Base-by-base conservation (phyloP, 2,329 filamentous ascomycete species). In the Lasiodiplodia gonubiensis region DNA sequence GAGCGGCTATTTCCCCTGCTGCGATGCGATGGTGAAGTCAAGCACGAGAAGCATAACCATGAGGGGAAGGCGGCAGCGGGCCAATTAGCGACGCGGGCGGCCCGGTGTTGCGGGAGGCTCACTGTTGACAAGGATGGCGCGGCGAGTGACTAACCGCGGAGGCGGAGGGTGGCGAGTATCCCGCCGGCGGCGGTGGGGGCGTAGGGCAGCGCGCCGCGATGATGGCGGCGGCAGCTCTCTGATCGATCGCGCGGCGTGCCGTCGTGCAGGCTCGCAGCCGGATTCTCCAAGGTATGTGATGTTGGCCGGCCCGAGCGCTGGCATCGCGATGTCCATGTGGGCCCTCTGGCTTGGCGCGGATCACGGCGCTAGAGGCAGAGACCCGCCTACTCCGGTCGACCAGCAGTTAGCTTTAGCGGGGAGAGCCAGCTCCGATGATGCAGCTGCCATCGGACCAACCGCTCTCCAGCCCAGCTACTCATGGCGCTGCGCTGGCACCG, bases 131-230 rank as follows among this genome's bases (percentile, higher is more conserved):
- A 25, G 55, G 55, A 59, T 59, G 35, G 55, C 54, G 14, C 30
- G 21, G 53, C 30, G 21, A 16, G 33, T 21, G 46, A 21, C 55
- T 30, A 25, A 46, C n/a, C 23, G 55, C n/a, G 57, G 55, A 46
- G 55, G 37, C 37, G 53, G 16, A 18, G 55, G 55, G 55, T 61
- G 57, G 57, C 57, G 57, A 61, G 39, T 61, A 61, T 61, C 57
- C 39, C 18, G 42, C 42, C 39, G 14, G 5, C 30, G 30, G 30
- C 30, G 30, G 30, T 33, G 30, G 30, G 30, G 7, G 30, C 30
- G 30, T 33, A 33, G 7, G 42, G 42, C 42, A 46, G 42, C 42
- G 42, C 2, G 52, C 52, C 1, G 27, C 52, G 27, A 30, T 11
- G 52, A 6, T 16, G 14, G 3, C 6, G 11, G 14, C 52, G 33